Base-by-base conservation (phyloP, 768 basidiomycete genomes). In the Calocybe indica region DNA sequence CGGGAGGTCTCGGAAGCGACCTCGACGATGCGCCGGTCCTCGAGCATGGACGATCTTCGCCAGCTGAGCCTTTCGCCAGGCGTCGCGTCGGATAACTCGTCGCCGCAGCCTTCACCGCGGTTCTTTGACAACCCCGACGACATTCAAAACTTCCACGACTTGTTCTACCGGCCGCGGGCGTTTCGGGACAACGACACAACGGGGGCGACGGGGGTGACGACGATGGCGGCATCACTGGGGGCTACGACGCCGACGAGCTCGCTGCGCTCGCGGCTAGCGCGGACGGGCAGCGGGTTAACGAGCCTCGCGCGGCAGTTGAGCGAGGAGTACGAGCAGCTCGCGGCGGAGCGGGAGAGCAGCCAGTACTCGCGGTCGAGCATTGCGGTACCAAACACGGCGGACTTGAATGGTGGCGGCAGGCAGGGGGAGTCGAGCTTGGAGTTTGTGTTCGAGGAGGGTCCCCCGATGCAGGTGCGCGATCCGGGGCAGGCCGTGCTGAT, bases 141-240 rank as follows among this genome's bases (percentile, higher is more conserved):
- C 52, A 69, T 88, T 6, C 83, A 86, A n/a, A 72, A 76, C 8
- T 89, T 85, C 68, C 78, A 77, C 34, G 83, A 88, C 56, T 68
- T 90, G 6, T 89, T 89, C 63, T 88, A 84, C 59, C 70, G 68
- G 37, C 83, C 83, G 5, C 61, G 54, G 44, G 30, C 45, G 45
- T 22, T 35, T 46, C 33, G 36, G 39, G 15, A 36, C 38, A 51
- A 54, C 49, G 49, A 51, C 39, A 50, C 51, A 50, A 54, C 55
- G 43, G 31, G 47, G 14, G 47, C 46, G 6, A 47, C 49, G 2
- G 54, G 47, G 14, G 47, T 45, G 6, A 47, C 49, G 2, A 52
- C 38, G 48, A 54, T 12, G n/a, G 41, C 22, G 9, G 3, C 37
- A 34, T 30, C 43, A 29, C 51, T 52, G n/a, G 22, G 30, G 35